These are phyloP conservation scores for Hypomontagnella submonticulosa DNA, from an alignment of 495 filamentous ascomycete species.

Conservation along the genomic window DNA sequence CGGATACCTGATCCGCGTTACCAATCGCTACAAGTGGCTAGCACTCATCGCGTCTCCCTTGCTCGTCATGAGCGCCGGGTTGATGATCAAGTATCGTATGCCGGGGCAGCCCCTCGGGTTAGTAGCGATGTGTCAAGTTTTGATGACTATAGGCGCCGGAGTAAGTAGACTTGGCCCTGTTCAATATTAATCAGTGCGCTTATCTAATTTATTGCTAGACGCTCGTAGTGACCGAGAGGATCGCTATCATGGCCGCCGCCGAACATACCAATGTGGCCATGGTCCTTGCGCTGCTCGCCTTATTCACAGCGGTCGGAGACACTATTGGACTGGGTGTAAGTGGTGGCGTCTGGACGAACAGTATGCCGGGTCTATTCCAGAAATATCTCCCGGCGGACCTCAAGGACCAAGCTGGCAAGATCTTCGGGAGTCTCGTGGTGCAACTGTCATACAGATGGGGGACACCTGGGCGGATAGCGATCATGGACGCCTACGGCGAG, in stretches of 20 bases:
- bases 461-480: conserved; percentile 53
- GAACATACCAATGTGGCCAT: conserved; percentile 67
- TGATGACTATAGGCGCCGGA: conserved; percentile 69
- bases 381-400: conserved; percentile 57
- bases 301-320: conserved; percentile 65
- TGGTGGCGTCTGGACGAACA: conserved; percentile 67
- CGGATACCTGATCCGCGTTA: conserved; percentile 58
- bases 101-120: conserved; percentile 62
- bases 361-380: conserved; percentile 56
- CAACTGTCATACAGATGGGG: conserved; percentile 60
- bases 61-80: conserved; percentile 66
- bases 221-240: conserved; percentile 62
- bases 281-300: conserved; percentile 62
- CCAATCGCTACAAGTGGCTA: conserved; percentile 61
- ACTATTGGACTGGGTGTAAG: conserved; percentile 65
- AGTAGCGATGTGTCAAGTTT: conserved; percentile 73
- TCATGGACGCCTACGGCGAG: conserved; percentile 59
- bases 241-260: conserved; percentile 66
- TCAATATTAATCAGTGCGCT: background rate
- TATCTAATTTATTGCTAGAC: conserved; percentile 6
- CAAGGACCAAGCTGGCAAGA: conserved; percentile 34
- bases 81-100: conserved; percentile 73
- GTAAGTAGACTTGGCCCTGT: background rate
- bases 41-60: conserved; percentile 62
- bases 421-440: conserved; percentile 58